These are phyloP conservation scores for Podospora pseudoanserina DNA, from an alignment of 495 filamentous ascomycete species.

Conservation along the genomic window DNA sequence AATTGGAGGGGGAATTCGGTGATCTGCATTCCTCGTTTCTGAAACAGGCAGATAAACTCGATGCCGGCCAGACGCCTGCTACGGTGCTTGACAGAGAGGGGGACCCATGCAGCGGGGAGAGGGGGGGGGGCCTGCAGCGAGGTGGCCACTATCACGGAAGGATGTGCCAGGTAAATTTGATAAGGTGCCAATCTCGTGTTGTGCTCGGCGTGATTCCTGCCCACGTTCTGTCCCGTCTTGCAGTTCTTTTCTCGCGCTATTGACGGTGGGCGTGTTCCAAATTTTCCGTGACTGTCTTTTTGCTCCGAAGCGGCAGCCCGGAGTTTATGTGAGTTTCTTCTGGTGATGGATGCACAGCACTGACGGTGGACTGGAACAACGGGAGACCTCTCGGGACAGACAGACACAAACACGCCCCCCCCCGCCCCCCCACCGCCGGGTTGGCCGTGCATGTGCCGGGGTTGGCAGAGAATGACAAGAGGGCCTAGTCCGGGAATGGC, in stretches of 20 bases:
- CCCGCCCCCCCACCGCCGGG: too few relatives aligned
- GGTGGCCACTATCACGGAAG: neutral
- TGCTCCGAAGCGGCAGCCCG: neutral
- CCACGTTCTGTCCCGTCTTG: neutral
- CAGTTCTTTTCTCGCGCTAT: neutral
- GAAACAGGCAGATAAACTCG: constrained; percentile 4
- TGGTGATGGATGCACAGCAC: neutral
- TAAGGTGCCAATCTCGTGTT: neutral
- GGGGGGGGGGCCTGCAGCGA: neutral
- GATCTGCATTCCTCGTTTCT: constrained; percentile 11
- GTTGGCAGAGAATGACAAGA: constrained; percentile 3
- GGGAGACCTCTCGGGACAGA: too few relatives aligned
- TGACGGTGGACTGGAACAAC: neutral
- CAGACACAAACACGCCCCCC: too few relatives aligned
- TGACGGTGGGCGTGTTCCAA: neutral
- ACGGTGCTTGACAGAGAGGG: neutral
- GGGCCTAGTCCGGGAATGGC: constrained; percentile 8
- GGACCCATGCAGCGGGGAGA: neutral
- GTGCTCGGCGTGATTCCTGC: neutral
- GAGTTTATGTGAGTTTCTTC: neutral
- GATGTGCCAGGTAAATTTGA: constrained; percentile 1
- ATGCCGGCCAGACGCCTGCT: neutral
- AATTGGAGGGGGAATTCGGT: neutral
- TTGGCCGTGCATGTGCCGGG: neutral
- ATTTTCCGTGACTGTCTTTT: neutral